Evolutionary conservation across 1,284 basidiomycete species (phyloP), one percentile per base, ranked within the genome.

Genomic region (Sanghuangporus baumii): DNA sequence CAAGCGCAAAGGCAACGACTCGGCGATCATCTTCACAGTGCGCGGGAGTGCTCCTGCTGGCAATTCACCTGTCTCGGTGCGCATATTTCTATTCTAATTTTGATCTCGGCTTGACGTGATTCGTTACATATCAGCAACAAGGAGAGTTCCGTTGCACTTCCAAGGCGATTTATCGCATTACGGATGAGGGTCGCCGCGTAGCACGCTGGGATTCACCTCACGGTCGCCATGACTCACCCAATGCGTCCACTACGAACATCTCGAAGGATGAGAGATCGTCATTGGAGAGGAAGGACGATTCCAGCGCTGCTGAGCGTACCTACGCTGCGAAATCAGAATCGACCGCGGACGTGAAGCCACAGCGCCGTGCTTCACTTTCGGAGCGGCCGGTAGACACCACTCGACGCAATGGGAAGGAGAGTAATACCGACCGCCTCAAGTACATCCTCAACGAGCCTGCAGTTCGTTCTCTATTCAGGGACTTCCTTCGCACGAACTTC

Each of bases 141-240:
- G 94, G 93, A 61, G 95, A 98, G 77, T 99, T 96, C 80, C 89
- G 94, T 58, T 96, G 93, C 75, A 96, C 94, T 1, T 88, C 93
- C 61, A 96, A 96, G 71, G 93, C 94, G 6, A 88, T 96, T 69
- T 99, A 99, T 81, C 88, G 86, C 72, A 83, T 98, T 70, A 96
- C 96, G 0, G 93, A 96, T 37, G 93, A 95, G 71, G 96, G 96
- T 40, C 84, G 87, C 62, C 81, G 87, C 51, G 78, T 92, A 1
- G 94, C 94, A 48, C 87, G 89, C 62, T 98, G 94, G 93, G 87
- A 91, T 66, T 71, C 75, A 11, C 69, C 75, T 0, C 59, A 62
- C 20, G 61, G 54, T 36, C 67, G 43, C 59, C 76, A 76, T 9
- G 79, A 82, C 48, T 89, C 89, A 2, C 88, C 89, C 20, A 84